Conservation (phyloP, 2,329 filamentous ascomycete species). For the Aspergillus pseudoviridinutans region DNA sequence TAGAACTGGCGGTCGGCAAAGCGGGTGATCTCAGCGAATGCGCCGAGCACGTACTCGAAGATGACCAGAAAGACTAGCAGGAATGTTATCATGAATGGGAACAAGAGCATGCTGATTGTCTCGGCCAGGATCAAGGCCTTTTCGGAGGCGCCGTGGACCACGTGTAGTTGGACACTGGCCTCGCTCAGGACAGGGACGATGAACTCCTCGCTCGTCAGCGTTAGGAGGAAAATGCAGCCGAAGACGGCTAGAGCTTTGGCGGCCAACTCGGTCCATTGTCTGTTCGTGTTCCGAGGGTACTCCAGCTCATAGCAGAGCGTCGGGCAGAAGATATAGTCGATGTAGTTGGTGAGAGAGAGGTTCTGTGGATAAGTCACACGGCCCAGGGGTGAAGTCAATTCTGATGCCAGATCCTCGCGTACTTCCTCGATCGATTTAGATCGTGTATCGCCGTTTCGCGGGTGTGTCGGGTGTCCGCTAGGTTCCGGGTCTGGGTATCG, state of each 20-base stretch:
- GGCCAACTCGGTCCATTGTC: conserved; percentile 75
- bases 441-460: conserved; percentile 20
- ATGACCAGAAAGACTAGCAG: conserved; percentile 95
- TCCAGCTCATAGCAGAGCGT: conserved; percentile 97
- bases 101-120: conserved; percentile 84
- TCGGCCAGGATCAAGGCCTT: conserved; percentile 77
- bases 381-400: conserved; percentile 86
- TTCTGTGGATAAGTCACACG: conserved; percentile 88
- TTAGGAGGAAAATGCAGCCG: conserved; percentile 93
- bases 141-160: conserved; percentile 54
- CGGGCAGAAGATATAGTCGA: conserved; percentile 85
- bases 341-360: conserved; percentile 74
- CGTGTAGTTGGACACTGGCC: conserved; percentile 55
- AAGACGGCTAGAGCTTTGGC: conserved; percentile 88
- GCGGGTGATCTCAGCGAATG: conserved; percentile 87
- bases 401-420: conserved; percentile 80
- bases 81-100: conserved; percentile 96
- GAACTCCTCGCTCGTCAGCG: conserved; percentile 87
- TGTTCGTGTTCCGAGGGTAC: conserved; percentile 74
- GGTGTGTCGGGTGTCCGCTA: conserved; percentile 23
- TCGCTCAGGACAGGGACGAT: conserved; percentile 85
- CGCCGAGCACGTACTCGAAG: conserved; percentile 93
- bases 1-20: conserved; percentile 97
- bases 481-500: conserved; percentile 62
- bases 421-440: conserved; percentile 60